Conservation (phyloP, 768 basidiomycete species). For the Neoboletus brunneissimus region DNA sequence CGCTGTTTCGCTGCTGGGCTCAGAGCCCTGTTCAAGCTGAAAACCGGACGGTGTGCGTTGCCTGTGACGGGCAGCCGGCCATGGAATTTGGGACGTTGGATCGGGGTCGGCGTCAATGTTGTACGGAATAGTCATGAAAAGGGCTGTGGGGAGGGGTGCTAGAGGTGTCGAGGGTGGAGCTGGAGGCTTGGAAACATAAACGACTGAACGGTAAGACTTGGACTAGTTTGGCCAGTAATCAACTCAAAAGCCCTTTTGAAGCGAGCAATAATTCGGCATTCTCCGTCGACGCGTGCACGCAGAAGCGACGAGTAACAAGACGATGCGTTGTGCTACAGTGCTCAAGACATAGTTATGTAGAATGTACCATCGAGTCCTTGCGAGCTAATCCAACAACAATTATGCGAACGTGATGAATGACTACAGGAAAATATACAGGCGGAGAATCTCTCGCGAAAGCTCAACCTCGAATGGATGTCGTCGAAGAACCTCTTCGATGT, state of each 20-base stretch:
- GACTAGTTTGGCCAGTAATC: too few species aligned
- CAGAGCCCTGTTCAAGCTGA: constrained; percentile 23
- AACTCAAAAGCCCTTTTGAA: constrained; percentile 12
- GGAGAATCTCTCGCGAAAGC: neutral
- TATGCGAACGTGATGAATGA: neutral
- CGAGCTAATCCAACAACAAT: constrained; percentile 29
- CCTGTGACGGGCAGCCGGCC: constrained; percentile 53
- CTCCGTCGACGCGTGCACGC: constrained; percentile 12
- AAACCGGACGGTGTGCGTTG: constrained; percentile 26
- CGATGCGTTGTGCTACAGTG: constrained; percentile 18
- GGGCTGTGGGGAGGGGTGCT: neutral
- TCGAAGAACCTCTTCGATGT: constrained; percentile 46
- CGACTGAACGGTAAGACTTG: neutral
- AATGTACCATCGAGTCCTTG: constrained; percentile 16
- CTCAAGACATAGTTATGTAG: constrained; percentile 7
- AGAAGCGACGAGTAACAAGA: too few species aligned
- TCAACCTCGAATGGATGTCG: constrained; percentile 35
- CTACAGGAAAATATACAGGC: constrained; percentile 11
- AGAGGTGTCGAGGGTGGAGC: neutral
- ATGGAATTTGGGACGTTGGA: constrained; percentile 76
- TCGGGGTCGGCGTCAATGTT: constrained; percentile 57
- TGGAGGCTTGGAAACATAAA: constrained; percentile 12
- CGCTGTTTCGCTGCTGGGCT: constrained; percentile 19
- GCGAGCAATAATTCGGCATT: constrained; percentile 23
- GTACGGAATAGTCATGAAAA: constrained; percentile 60